phyloP scores from a whole-genome alignment of 1,284 basidiomycete species.

The Blastosporella zonata region DNA sequence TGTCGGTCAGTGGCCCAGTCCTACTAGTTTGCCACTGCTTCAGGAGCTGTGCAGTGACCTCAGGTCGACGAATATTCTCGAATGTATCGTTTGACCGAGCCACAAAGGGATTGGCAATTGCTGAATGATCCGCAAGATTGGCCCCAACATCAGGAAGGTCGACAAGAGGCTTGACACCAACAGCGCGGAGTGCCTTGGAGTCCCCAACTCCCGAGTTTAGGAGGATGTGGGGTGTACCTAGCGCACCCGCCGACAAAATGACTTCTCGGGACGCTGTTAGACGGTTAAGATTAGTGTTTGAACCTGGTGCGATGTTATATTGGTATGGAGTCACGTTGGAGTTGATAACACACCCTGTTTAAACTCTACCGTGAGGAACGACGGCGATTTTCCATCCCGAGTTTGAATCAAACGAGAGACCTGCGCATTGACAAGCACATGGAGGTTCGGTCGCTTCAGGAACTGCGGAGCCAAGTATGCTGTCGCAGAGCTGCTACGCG shows the following conservation, averaged over 20 bases:
- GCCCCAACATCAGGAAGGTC: conserved; percentile 18
- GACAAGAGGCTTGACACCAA: conserved; percentile 17
- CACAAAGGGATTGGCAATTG: conserved; percentile 13
- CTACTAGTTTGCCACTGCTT: conserved; percentile 11
- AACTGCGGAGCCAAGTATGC: conserved; percentile 24
- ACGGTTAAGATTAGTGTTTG: not conserved
- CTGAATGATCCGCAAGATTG: conserved; percentile 16
- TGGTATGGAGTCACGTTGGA: not conserved
- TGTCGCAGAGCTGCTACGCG: conserved; percentile 19
- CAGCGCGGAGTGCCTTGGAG: conserved; percentile 9
- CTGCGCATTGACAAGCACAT: conserved; percentile 24
- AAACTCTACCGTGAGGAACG: conserved; percentile 24
- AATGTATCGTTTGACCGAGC: conserved; percentile 9
- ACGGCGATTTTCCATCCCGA: not conserved
- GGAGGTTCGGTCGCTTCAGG: conserved; percentile 24
- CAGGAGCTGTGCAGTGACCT: conserved; percentile 6
- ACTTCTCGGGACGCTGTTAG: conserved; percentile 15
- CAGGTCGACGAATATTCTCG: conserved; percentile 10
- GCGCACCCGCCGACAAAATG: conserved; percentile 18
- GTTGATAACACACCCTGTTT: conserved; percentile 2
- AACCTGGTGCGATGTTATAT: conserved; percentile 2
- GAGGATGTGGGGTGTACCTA: conserved; percentile 18
- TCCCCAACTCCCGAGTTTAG: conserved; percentile 12
- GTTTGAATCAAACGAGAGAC: conserved; percentile 23
- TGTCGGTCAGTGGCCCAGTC: conserved; percentile 15